Evolutionary conservation across 2,329 filamentous ascomycete species (phyloP).

Genomic region (Fusarium dlaminii): DNA sequence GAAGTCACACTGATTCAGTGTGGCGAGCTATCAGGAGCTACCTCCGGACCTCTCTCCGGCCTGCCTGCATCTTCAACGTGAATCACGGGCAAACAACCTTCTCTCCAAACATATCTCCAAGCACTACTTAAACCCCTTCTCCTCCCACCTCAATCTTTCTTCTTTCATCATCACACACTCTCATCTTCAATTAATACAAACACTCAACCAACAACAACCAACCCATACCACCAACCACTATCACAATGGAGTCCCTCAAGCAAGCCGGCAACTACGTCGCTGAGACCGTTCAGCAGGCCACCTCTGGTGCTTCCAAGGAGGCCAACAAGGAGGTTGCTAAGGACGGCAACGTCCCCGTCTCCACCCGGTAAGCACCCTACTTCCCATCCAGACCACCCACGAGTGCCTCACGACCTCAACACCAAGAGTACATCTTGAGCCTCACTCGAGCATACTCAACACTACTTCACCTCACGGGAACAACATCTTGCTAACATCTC

Average conservation of each 20-base stretch:
- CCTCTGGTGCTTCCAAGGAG: slow-evolving; percentile 70
- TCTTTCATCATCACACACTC: slow-evolving; percentile 23
- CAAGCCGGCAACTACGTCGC: slow-evolving; percentile 76
- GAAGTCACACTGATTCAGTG: neutral
- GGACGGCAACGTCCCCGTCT: slow-evolving; percentile 62
- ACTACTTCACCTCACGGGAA: neutral
- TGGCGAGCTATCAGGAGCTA: slow-evolving; percentile 10
- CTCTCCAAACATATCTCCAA: slow-evolving; percentile 1
- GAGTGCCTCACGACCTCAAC: neutral
- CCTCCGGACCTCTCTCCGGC: neutral
- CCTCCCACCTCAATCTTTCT: slow-evolving; percentile 2
- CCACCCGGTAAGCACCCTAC: slow-evolving; percentile 59
- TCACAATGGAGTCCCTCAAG: slow-evolving; percentile 63
- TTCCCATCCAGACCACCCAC: neutral
- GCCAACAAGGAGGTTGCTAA: slow-evolving; percentile 75
- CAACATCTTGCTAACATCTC: slow-evolving; percentile 40
- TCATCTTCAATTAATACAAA: slow-evolving; percentile 20
- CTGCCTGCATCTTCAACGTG: slow-evolving; percentile 6
- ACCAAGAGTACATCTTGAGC: neutral
- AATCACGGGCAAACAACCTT: slow-evolving; percentile 2
- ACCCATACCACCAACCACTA: slow-evolving; percentile 30
- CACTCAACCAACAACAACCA: slow-evolving; percentile 7
- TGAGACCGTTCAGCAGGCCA: slow-evolving; percentile 69
- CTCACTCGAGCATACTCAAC: neutral
- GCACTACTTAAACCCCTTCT: slow-evolving; percentile 35